Evolutionary conservation across 2,329 filamentous ascomycete genomes (phyloP).

Genomic region (Fusarium neocosmosporiellum): DNA sequence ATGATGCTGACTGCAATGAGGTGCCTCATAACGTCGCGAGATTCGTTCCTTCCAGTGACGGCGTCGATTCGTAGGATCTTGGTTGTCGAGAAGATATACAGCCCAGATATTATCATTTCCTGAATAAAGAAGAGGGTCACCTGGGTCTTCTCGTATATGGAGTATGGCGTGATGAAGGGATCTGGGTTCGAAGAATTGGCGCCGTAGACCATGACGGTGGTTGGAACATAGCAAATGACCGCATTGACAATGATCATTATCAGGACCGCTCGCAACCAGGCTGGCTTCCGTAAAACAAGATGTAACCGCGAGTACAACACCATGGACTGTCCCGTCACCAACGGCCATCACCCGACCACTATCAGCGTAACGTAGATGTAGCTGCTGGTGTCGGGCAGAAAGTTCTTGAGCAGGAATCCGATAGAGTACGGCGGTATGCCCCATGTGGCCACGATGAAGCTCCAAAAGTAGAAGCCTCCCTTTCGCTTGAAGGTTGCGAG

Average conservation of each 20-base stretch:
- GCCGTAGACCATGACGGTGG: slow-evolving; percentile 66
- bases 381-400: slow-evolving; percentile 9
- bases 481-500: slow-evolving; percentile 47
- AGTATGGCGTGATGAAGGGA: slow-evolving; percentile 48
- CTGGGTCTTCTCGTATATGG: slow-evolving; percentile 64
- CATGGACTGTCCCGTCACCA: slow-evolving; percentile 71
- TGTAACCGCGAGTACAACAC: slow-evolving; percentile 73
- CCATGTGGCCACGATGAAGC: slow-evolving; percentile 47
- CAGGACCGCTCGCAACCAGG: slow-evolving; percentile 61
- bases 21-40: slow-evolving; percentile 44
- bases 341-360: slow-evolving; percentile 51
- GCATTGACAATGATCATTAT: slow-evolving; percentile 68
- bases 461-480: slow-evolving; percentile 52
- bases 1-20: slow-evolving; percentile 57
- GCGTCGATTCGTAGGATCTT: slow-evolving; percentile 31
- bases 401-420: slow-evolving; percentile 59
- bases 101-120: slow-evolving; percentile 63
- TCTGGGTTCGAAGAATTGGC: slow-evolving; percentile 50
- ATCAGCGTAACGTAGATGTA: slow-evolving; percentile 44
- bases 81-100: slow-evolving; percentile 65
- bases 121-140: slow-evolving; percentile 66
- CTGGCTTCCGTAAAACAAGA: slow-evolving; percentile 64
- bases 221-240: slow-evolving; percentile 59
- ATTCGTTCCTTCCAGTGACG: not conserved
- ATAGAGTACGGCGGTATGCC: slow-evolving; percentile 50